Base-by-base conservation (phyloP, 768 basidiomycete genomes). In the Boletus insuetus region DNA sequence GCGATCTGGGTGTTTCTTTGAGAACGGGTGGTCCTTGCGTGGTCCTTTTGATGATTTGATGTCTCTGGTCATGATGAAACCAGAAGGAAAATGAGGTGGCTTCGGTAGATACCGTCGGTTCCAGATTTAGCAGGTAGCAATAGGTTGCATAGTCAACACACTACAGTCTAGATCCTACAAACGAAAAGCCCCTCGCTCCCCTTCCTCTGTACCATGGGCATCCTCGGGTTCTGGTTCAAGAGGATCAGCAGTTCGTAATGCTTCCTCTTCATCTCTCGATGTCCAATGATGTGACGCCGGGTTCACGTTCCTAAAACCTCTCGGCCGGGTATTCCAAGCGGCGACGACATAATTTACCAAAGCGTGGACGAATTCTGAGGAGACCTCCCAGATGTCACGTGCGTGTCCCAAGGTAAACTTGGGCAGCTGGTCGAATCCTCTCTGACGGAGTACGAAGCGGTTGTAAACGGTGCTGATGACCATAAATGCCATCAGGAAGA, bases 401-500 rank as follows among this genome's bases (percentile, higher is more conserved):
- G 53, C 53, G 20, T 72, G 69, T 29, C 49, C 6, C 38, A 72
- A 31, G 17, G 77, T 75, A 62, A 86, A 83, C 55, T 80, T 82
- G 13, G 91, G 91, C 35, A 93, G 75, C 64, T 87, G 85, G 60
- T 91, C 86, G 51, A 82, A 75, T 1, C 92, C 91, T 17, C 81
- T 80, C 26, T 85, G 81, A 53, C 81, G 78, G 11, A 94, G 84
- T 47, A 87, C 84, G 65, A 80, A 88, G 55, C 85, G 85, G 67
- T 91, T 91, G 74, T 94, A 93, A 12, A 91, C 66, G 13, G 83
- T 85, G 37, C 87, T 85, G 39, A 83, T 74, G 58, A 86, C 74
- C 44, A 90, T 74, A 74, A 90, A 92, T 17, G 79, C 69, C 69
- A 87, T 73, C 41, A 87, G 66, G 7, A 88, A 64, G 34, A 83